phyloP scores from a whole-genome alignment of 805 yeast genomes.

The Teunomyces pallodes region DNA sequence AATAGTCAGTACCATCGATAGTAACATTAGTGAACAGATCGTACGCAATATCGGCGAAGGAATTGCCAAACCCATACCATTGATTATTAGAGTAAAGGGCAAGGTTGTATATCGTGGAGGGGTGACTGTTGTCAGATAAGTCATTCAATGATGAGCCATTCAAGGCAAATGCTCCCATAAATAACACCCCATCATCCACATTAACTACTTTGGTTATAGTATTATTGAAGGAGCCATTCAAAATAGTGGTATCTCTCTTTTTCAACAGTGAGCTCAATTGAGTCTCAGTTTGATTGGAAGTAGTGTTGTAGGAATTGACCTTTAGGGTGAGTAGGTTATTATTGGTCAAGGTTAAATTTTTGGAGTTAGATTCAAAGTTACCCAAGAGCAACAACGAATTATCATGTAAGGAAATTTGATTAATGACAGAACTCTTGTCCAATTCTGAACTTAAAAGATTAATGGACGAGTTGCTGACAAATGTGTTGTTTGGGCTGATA shows the following conservation, averaged over 20 bases:
- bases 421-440: conserved; percentile 31
- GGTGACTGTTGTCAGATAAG: conserved; percentile 26
- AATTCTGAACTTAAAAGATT: conserved; percentile 34
- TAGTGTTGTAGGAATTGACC: conserved; percentile 28
- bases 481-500: conserved; percentile 31
- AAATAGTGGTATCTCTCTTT: conserved; percentile 20
- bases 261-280: conserved; percentile 5
- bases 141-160: conserved; percentile 23
- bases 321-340: conserved; percentile 26
- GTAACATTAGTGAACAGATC: conserved; percentile 34
- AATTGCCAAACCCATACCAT: conserved; percentile 45
- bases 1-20: conserved; percentile 39
- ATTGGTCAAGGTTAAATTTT: conserved; percentile 25
- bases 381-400: conserved; percentile 48
- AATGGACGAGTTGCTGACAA: conserved; percentile 40
- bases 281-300: conserved; percentile 28
- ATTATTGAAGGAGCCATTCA: conserved; percentile 31
- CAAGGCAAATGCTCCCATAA: conserved; percentile 32
- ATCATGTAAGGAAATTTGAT: conserved; percentile 24
- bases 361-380: conserved; percentile 35
- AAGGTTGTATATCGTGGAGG: conserved; percentile 24
- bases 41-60: conserved; percentile 16
- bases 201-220: conserved; percentile 22
- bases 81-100: conserved; percentile 34
- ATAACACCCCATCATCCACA: conserved; percentile 20